Evolutionary conservation across 2,329 filamentous ascomycete species (phyloP), one percentile per base, ranked within the genome.

Genomic region (Scedosporium boydii): DNA sequence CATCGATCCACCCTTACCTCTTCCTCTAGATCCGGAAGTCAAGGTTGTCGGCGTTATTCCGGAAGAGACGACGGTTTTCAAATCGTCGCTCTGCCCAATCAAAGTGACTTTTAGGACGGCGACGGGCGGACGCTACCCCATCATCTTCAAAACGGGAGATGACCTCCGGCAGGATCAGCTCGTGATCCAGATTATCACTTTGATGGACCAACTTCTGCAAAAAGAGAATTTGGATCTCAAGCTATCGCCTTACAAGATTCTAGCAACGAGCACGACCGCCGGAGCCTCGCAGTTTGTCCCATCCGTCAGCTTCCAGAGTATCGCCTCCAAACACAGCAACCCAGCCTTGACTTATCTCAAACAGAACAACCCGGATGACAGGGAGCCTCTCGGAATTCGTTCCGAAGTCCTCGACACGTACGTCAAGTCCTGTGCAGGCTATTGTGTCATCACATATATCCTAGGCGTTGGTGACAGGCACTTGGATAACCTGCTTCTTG

Each of bases 401-500:
- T 93, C 93, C 72, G 93, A 97, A 71, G 88, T 91, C 0, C 88
- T 99, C 77, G 95, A 99, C 68, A 97, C 89, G 0, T 99, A 96
- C 72, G 87, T 98, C 71, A 93, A 93, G 71, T 96, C 92, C 0
- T 97, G 95, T 71, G 95, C 95, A 0, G 95, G 95, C 41, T 99
- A 99, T 76, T 98, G 95, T 73, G 95, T 99, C 14, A 97, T 99
- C 68, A 99, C 96, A 0, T 99, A 99, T 73, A 90, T 99, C 16
- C 84, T 99, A 12, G 96, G 95, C 38, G 95, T 99, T 2, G 95
- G 95, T 21, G 95, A 99, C 72, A 87, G 95, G 1, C 95, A 99
- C 75, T 82, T 98, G 2, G 95, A 99, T 73, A 99, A 99, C 70
- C 84, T 99, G 1, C 86, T 99, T 27, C 85, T 99, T 4, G 86